A percentile compares a stretch with the other conserved stretches of the same genome.
phyloP scores from a whole-genome alignment of 139 green algal genomes.

The Coelastrella sp. region DNA sequence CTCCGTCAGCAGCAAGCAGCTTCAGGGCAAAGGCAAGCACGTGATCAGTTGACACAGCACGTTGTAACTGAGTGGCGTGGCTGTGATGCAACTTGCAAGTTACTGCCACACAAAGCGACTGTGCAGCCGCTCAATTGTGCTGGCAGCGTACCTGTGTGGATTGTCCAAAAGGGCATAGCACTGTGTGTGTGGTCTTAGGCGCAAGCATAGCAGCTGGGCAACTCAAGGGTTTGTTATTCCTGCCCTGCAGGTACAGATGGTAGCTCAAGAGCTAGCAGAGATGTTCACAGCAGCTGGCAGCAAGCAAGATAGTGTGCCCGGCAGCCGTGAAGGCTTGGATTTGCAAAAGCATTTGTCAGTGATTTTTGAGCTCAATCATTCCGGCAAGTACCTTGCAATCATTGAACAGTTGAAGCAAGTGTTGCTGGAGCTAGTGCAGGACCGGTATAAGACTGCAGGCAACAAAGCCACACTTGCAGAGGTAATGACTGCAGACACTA shows the following conservation, averaged over 20 bases:
- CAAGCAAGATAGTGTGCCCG: neutral
- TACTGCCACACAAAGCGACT: no score
- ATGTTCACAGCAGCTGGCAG: constrained; percentile 10
- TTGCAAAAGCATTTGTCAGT: constrained; percentile 1
- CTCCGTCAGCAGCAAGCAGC: constrained; percentile 8
- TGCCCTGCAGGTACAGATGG: constrained; percentile 26
- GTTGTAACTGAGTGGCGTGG: no score
- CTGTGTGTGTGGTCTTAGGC: no score
- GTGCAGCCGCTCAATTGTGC: no score
- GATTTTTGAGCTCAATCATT: constrained; percentile 35
- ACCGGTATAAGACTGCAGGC: constrained; percentile 9
- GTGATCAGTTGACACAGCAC: no score
- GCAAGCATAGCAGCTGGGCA: no score
- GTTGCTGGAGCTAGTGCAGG: constrained; percentile 6
- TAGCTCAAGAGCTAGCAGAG: constrained; percentile 2
- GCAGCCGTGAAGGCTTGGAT: neutral
- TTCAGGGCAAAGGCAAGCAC: constrained; percentile 29
- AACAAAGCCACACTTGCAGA: neutral
- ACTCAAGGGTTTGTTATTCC: no score
- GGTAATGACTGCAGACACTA: neutral
- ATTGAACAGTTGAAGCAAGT: constrained; percentile 19
- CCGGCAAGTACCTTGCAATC: constrained; percentile 24
- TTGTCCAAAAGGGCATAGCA: no score
- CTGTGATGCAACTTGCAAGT: no score
- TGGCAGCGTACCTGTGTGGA: no score